Evolutionary conservation across 257 asterid species (phyloP), one percentile per base, ranked within the genome.

Genomic region (Solanum chilense): DNA sequence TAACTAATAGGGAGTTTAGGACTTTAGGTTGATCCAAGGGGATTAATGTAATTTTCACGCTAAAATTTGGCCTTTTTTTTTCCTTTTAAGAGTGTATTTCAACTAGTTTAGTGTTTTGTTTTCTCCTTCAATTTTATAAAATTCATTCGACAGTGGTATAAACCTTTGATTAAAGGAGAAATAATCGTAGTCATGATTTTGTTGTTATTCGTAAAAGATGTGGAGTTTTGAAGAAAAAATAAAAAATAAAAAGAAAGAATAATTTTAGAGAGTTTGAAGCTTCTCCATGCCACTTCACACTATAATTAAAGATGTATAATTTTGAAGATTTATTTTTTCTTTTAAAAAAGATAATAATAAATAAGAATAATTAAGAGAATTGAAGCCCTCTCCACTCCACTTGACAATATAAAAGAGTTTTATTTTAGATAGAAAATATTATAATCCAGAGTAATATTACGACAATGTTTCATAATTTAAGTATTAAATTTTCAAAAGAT

Each of bases 71-170:
- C 62, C 7, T 1, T 3, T 2, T 16, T 9, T 52, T 52, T 52
- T 52, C 62, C 62, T 52, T 52, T 52, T 52, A 52, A 52, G 62
- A 16, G 23, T 52, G 60, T 49, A 23, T 52, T 52, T 52, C 62
- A 52, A 16, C 62, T 52, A 52, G 62, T 52, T 52, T 52, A 6
- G 23, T 16, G 62, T 52, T 52, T 52, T 52, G 4, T 52, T 52
- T 52, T 16, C 62, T 52, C 60, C 23, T 52, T 16, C 1, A 3
- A 0, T 52, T 52, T 39, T 52, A 16, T 52, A 52, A 52, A 52
- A 52, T 52, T 0, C 1, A 16, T 16, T 52, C 0, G 10, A 7
- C 1, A 9, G 1, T 52, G 10, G 0, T 3, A 52, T 3, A 49
- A 0, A 49, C 23, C 0, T 52, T 6, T 52, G 9, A 52, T 52